Evolutionary conservation across 202 grass and related monocot species (phyloP).

Genomic region (Panicum hallii): DNA sequence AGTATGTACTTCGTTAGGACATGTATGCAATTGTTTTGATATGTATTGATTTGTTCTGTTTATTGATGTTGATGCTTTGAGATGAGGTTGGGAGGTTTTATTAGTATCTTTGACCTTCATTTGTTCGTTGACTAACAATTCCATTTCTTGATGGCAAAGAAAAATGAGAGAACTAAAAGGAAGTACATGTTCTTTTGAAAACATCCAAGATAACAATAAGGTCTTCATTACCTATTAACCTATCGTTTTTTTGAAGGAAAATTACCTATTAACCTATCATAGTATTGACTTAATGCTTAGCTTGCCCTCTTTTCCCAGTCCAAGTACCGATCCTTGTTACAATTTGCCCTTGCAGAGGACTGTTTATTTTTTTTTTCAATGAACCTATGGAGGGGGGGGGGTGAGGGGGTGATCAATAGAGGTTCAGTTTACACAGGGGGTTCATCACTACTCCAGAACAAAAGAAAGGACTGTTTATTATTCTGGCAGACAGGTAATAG

Average conservation of each 20-base stretch:
- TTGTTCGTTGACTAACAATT: conserved; percentile 23
- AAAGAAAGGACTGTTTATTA: conserved; percentile 6
- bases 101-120: conserved; percentile 25
- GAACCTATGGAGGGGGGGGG: too few relatives aligned
- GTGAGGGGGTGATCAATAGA: too few relatives aligned
- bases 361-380: neutral
- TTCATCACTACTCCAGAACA: too few relatives aligned
- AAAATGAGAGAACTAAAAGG: neutral
- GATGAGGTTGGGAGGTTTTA: neutral
- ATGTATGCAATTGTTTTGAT: neutral
- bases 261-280: too few relatives aligned
- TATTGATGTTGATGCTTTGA: conserved; percentile 40
- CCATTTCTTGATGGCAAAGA: neutral
- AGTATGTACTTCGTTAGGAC: neutral
- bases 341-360: conserved; percentile 28
- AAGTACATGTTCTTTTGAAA: neutral
- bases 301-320: neutral
- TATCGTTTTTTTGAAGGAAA: neutral
- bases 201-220: conserved; percentile 29
- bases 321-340: conserved; percentile 11
- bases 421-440: too few relatives aligned
- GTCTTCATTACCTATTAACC: neutral
- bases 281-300: neutral
- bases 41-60: conserved; percentile 19
- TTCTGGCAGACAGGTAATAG: neutral